Evolutionary conservation across 2,329 filamentous ascomycete genomes (phyloP).

Genomic region (Cladosporium halotolerans): DNA sequence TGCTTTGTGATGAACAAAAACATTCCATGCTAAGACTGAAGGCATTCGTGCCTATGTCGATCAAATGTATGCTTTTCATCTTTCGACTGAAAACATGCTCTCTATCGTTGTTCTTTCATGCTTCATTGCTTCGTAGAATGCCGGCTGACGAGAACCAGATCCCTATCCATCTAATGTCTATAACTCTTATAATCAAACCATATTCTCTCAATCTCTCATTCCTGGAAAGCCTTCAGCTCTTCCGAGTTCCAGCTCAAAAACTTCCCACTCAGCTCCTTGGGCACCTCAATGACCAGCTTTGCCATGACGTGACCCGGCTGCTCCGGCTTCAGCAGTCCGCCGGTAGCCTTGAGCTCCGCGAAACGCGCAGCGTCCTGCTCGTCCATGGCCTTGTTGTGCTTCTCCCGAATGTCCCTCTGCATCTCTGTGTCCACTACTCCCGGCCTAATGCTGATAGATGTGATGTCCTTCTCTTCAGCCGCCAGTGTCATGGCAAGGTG

Average conservation of each 20-base stretch:
- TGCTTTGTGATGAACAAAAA: slow-evolving; percentile 58
- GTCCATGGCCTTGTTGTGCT: slow-evolving; percentile 58
- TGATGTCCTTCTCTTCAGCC: slow-evolving; percentile 70
- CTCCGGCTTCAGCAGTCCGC: slow-evolving; percentile 70
- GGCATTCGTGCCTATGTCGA: slow-evolving; percentile 53
- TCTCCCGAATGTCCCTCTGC: slow-evolving; percentile 74
- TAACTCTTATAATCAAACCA: not conserved
- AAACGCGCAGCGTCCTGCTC: slow-evolving; percentile 58
- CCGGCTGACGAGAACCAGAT: slow-evolving; percentile 38
- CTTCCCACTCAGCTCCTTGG: slow-evolving; percentile 64
- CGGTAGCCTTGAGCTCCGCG: slow-evolving; percentile 60
- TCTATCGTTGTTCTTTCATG: not conserved
- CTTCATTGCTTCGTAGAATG: slow-evolving; percentile 39
- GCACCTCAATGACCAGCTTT: slow-evolving; percentile 61
- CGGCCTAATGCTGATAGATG: slow-evolving; percentile 65
- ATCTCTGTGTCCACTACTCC: slow-evolving; percentile 85
- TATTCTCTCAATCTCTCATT: slow-evolving; percentile 12
- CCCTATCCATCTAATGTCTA: not conserved
- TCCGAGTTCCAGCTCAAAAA: slow-evolving; percentile 56
- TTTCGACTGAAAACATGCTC: slow-evolving; percentile 59
- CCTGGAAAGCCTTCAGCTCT: slow-evolving; percentile 28
- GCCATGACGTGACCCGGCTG: slow-evolving; percentile 84
- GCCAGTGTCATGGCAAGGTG: slow-evolving; percentile 68
- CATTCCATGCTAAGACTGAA: slow-evolving; percentile 78
- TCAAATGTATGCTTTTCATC: slow-evolving; percentile 72